Conservation (phyloP, 2,329 filamentous ascomycete genomes). For the Paecilomyces fulvus region DNA sequence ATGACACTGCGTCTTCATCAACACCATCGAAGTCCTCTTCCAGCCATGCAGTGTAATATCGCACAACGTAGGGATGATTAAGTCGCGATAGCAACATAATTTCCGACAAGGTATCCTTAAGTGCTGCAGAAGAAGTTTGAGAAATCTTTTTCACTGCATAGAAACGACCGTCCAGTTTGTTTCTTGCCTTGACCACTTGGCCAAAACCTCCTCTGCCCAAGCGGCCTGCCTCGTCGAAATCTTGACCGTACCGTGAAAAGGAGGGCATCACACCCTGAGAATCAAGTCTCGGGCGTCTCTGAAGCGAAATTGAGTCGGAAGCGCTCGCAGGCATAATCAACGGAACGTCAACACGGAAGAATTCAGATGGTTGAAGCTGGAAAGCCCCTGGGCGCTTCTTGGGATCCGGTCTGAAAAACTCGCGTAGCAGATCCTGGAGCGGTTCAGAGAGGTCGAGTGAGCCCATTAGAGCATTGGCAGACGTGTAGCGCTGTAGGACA, state of each 20-base stretch:
- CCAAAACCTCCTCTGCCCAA: conserved; percentile 93
- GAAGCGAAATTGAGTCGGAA: conserved; percentile 34
- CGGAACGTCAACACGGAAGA: conserved; percentile 34
- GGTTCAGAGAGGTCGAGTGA: conserved; percentile 64
- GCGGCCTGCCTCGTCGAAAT: conserved; percentile 83
- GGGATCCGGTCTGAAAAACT: conserved; percentile 75
- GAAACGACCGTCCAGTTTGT: conserved; percentile 84
- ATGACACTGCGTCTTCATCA: conserved; percentile 36
- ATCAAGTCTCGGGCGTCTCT: conserved; percentile 51
- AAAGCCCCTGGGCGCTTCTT: conserved; percentile 82
- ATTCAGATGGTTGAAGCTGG: conserved; percentile 50
- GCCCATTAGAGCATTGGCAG: conserved; percentile 65
- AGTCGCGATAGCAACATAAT: conserved; percentile 85
- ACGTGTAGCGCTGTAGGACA: conserved; percentile 66
- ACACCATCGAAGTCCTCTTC: conserved; percentile 52
- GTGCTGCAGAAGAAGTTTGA: conserved; percentile 61
- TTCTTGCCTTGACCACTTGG: conserved; percentile 89
- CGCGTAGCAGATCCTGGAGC: conserved; percentile 69
- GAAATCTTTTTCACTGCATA: conserved; percentile 97
- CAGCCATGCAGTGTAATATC: conserved; percentile 94
- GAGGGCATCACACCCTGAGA: conserved; percentile 48
- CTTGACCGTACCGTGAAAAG: conserved; percentile 71
- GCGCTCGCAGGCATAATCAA: conserved; percentile 31
- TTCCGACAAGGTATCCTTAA: conserved; percentile 63
- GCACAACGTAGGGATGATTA: conserved; percentile 78